Evolutionary conservation across 768 basidiomycete genomes (phyloP), one percentile per base, ranked within the genome.

Genomic region (Rhodotorula taiwanensis): DNA sequence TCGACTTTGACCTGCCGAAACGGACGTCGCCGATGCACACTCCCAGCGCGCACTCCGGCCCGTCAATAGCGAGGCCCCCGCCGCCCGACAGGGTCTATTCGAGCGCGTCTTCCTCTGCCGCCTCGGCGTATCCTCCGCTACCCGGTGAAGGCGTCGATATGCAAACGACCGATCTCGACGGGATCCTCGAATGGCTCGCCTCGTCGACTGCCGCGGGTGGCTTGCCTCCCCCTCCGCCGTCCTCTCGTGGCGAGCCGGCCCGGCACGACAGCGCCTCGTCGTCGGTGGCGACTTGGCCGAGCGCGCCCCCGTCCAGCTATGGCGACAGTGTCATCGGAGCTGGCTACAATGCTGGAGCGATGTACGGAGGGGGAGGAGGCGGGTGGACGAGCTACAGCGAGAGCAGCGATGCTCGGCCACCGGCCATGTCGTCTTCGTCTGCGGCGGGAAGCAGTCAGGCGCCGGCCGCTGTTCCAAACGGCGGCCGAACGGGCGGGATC

Each of bases 181-280:
- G 58, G 14, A 65, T 65, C n/a, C 64, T 65, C 50, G 58, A 60
- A 39, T 65, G 64, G 64, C 59, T 65, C 54, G 50, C 58, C 31
- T 60, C 58, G 27, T 47, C 55, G 27, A 36, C 45, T 7, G 23
- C 31, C 14, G 50, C 50, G 41, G 58, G 41, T 6, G 55, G 21
- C 8, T 14, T 36, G 7, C 49, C 49, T 21, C 28, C 52, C 28
- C 39, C 39, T 5, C 52, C 52, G 25, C 18, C 49, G 6, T 21
- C 41, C 27, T 31, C 28, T 16, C 3, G 39, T 30, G 36, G 5
- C 28, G 8, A 23, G 2, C 6, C 20, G 18, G 33, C 3, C 11
- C 34, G 50, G 14, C 25, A 27, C 14, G 33, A 31, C 23, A 39
- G 51, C 33, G 28, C 30, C 21, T 34, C 31, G 33, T 21, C 31